Conservation (phyloP, 1,284 basidiomycete species). For the Anthracocystis setariae region DNA sequence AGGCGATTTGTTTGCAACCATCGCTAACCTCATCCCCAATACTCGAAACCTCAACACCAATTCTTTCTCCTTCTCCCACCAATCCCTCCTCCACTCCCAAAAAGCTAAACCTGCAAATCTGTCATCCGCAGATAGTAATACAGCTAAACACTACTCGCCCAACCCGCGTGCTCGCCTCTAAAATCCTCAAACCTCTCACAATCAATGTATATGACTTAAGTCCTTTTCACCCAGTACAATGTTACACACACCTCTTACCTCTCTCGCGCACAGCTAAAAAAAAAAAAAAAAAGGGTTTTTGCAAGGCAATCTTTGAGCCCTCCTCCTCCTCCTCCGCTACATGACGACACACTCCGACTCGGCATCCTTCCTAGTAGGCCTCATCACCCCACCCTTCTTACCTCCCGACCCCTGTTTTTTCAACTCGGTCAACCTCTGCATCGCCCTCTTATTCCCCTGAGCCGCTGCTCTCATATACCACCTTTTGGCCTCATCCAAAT, state of each 20-base stretch:
- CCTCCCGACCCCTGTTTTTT: conserved; percentile 64
- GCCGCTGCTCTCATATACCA: conserved; percentile 93
- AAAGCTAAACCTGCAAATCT: conserved; percentile 3
- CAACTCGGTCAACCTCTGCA: conserved; percentile 88
- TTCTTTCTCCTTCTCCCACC: conserved; percentile 47
- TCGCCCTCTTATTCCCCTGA: conserved; percentile 92
- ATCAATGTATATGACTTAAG: no score
- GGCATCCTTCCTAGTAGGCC: conserved; percentile 58
- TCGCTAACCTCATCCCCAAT: conserved; percentile 11
- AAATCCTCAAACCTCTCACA: no score
- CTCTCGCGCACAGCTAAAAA: no score
- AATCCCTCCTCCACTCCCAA: conserved; percentile 14
- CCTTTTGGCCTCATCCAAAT: conserved; percentile 92
- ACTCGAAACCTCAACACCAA: conserved; percentile 8
- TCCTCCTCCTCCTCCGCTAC: no score
- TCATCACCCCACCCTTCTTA: conserved; percentile 47
- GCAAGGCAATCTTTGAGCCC: no score
- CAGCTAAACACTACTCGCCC: background rate
- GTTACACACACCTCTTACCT: no score
- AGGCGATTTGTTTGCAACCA: conserved; percentile 78
- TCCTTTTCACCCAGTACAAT: no score
- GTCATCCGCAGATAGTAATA: conserved; percentile 28
- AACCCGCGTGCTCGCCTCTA: conserved; percentile 21
- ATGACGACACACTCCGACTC: conserved; percentile 60
- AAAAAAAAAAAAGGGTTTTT: no score